A percentile compares a stretch with the other conserved stretches of the same genome.
These are phyloP conservation scores for Solanum raphanifolium DNA, from an alignment of 257 asterid genomes.

Conservation along the genomic window DNA sequence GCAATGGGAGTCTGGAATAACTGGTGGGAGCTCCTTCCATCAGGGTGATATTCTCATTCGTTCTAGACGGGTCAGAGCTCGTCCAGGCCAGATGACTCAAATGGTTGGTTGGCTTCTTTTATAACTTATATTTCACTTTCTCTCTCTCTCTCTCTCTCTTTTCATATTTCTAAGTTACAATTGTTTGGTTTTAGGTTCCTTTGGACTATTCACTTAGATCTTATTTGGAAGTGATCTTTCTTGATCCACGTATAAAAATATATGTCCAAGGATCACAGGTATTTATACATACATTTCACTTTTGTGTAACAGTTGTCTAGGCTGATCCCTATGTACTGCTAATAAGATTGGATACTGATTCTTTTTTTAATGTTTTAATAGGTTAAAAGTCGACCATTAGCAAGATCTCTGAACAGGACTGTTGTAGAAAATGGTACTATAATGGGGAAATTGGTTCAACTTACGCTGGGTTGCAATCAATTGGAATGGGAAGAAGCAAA, in stretches of 20 bases:
- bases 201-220: conserved; percentile 66
- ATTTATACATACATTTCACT: neutral
- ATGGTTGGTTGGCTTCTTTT: conserved; percentile 16
- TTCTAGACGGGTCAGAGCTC: conserved; percentile 61
- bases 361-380: conserved; percentile 6
- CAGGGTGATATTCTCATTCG: conserved; percentile 56
- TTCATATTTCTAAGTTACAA: neutral
- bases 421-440: conserved; percentile 36
- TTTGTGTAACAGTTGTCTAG: neutral
- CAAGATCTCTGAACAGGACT: conserved; percentile 57
- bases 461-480: conserved; percentile 60
- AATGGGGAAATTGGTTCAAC: conserved; percentile 42
- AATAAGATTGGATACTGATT: neutral
- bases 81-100: conserved; percentile 66
- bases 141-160: neutral
- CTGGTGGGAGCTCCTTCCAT: conserved; percentile 66
- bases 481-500: conserved; percentile 71
- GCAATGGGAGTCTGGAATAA: conserved; percentile 46
- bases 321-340: neutral
- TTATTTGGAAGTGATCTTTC: conserved; percentile 68
- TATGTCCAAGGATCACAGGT: conserved; percentile 72
- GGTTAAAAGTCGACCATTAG: conserved; percentile 62
- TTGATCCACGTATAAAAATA: conserved; percentile 78
- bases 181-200: conserved; percentile 49
- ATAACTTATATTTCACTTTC: neutral